These are phyloP conservation scores for Penicillium sp. DNA, from an alignment of 2,329 filamentous ascomycete genomes.

Conservation along the genomic window DNA sequence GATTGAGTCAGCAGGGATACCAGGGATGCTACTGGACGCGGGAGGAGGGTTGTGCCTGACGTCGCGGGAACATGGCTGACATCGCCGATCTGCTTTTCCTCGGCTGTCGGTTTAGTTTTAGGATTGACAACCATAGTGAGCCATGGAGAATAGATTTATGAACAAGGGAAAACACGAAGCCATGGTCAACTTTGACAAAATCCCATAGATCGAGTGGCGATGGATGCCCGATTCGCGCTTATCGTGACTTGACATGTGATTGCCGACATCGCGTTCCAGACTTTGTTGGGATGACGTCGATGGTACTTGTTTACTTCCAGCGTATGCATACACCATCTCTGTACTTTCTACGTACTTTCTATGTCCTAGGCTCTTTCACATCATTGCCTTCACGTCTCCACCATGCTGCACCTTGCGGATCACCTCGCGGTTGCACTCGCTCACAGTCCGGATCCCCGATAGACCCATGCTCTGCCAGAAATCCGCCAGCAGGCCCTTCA, in stretches of 20 bases:
- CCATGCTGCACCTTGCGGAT: constrained; percentile 36
- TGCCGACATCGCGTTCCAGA: constrained; percentile 6
- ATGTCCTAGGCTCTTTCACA: constrained; percentile 19
- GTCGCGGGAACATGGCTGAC: constrained; percentile 26
- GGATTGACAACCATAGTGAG: constrained; percentile 13
- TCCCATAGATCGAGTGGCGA: background rate
- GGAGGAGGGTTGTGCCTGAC: constrained; percentile 41
- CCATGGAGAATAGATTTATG: constrained; percentile 3
- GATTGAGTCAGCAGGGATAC: constrained; percentile 47
- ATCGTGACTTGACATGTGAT: constrained; percentile 14
- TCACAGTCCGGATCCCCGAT: constrained; percentile 46
- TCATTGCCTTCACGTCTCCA: constrained; percentile 35
- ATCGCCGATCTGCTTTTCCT: constrained; percentile 1
- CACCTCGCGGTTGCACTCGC: constrained; percentile 34
- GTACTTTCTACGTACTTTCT: background rate
- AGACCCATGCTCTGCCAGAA: constrained; percentile 58
- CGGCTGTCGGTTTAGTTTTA: background rate
- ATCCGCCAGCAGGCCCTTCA: constrained; percentile 53
- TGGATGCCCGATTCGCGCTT: background rate
- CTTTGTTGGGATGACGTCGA: constrained; percentile 13
- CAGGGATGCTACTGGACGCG: constrained; percentile 43
- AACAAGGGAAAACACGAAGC: background rate
- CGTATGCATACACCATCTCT: background rate
- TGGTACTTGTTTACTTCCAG: background rate
- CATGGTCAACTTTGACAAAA: background rate